These are phyloP conservation scores for Penicillium fuscoglaucum DNA, from an alignment of 2,329 filamentous ascomycete species.

Conservation along the genomic window DNA sequence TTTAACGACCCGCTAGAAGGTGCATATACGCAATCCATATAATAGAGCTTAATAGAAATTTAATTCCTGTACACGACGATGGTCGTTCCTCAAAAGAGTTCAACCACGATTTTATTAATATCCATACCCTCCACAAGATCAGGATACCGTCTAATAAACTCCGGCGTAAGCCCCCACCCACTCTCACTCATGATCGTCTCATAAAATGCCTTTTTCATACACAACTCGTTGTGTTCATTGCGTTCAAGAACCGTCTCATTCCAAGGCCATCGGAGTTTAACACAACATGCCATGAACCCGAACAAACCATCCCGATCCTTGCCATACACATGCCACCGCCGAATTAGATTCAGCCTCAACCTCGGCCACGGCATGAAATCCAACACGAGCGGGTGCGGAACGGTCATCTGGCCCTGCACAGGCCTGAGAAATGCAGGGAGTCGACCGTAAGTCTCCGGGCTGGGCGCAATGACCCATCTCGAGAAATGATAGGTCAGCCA, in stretches of 20 bases:
- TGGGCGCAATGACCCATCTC: conserved; percentile 27
- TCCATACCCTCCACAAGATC: conserved; percentile 24
- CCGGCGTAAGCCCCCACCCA: conserved; percentile 29
- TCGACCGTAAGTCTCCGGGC: conserved; percentile 20
- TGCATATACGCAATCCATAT: not conserved
- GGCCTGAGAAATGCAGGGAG: conserved; percentile 24
- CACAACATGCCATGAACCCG: conserved; percentile 22
- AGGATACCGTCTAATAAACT: conserved; percentile 28
- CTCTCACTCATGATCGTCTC: conserved; percentile 23
- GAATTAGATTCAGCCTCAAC: conserved; percentile 27
- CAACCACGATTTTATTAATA: conserved; percentile 15
- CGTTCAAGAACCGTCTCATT: conserved; percentile 26
- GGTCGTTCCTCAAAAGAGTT: conserved; percentile 2
- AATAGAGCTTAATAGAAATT: conserved; percentile 2
- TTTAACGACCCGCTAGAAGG: not conserved
- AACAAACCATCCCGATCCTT: conserved; percentile 17
- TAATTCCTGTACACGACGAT: not conserved
- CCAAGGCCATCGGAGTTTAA: conserved; percentile 31
- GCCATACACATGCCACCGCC: conserved; percentile 23
- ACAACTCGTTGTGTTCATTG: conserved; percentile 21
- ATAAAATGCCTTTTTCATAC: conserved; percentile 19
- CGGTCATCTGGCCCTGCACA: conserved; percentile 20
- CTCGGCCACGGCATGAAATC: conserved; percentile 27
- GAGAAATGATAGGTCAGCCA: conserved; percentile 24
- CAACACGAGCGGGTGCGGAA: conserved; percentile 22